phyloP scores from a whole-genome alignment of 1,139 yeast genomes.

The Petasospora fabianii region DNA sequence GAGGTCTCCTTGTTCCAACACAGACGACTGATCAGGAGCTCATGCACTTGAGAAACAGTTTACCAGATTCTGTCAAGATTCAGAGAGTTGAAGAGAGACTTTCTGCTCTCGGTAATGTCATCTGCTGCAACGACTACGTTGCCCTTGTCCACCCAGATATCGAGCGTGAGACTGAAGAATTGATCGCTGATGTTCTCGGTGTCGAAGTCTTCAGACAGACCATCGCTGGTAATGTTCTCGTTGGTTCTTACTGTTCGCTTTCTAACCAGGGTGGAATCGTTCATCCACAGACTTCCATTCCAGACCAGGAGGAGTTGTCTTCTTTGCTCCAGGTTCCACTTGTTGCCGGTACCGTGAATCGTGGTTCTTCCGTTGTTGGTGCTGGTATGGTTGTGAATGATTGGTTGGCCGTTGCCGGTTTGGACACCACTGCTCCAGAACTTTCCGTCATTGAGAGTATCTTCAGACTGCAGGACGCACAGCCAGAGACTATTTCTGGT shows the following conservation, averaged over 20 bases:
- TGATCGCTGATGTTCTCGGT: slow-evolving; percentile 97
- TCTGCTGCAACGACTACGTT: slow-evolving; percentile 98
- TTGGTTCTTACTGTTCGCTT: slow-evolving; percentile 92
- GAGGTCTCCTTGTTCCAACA: slow-evolving; percentile 94
- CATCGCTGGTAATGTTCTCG: slow-evolving; percentile 95
- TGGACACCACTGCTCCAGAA: slow-evolving; percentile 98
- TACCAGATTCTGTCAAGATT: slow-evolving; percentile 94
- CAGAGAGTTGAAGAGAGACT: slow-evolving; percentile 98
- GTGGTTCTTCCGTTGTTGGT: slow-evolving; percentile 97
- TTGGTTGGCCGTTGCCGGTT: slow-evolving; percentile 95
- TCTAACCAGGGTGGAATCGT: slow-evolving; percentile 98
- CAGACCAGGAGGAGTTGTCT: slow-evolving; percentile 97
- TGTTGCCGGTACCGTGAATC: slow-evolving; percentile 97
- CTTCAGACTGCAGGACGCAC: slow-evolving; percentile 86
- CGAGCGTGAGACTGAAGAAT: slow-evolving; percentile 98
- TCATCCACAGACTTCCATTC: slow-evolving; percentile 95
- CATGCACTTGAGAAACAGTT: slow-evolving; percentile 93
- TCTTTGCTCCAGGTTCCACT: slow-evolving; percentile 94
- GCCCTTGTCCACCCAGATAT: slow-evolving; percentile 99
- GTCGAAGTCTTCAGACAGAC: slow-evolving; percentile 99
- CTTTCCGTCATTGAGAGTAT: slow-evolving; percentile 94
- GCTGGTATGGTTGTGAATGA: slow-evolving; percentile 99
- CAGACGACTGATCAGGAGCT: slow-evolving; percentile 99
- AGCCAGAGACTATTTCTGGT: slow-evolving; percentile 79
- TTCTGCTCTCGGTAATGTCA: slow-evolving; percentile 95